These are phyloP conservation scores for Citrullus colocynthis DNA, from an alignment of 306 rosid genomes.

Conservation along the genomic window DNA sequence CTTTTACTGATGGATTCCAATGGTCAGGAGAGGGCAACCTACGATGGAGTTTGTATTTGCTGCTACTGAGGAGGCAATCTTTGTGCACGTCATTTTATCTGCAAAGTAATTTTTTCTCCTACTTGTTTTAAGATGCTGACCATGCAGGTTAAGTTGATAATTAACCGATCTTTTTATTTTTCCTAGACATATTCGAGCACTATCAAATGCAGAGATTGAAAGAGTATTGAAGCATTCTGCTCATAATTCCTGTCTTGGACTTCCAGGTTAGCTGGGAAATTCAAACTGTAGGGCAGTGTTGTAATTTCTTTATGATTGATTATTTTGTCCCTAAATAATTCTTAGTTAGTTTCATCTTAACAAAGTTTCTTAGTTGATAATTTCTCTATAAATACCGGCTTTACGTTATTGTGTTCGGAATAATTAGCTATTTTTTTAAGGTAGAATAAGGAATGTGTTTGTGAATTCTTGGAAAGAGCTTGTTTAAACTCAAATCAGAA, in stretches of 20 bases:
- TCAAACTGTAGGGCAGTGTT: background rate
- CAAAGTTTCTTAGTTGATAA: background rate
- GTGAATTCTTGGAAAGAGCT: no score
- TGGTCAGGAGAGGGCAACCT: slow-evolving; percentile 84
- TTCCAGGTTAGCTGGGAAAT: slow-evolving; percentile 57
- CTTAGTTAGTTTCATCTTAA: background rate
- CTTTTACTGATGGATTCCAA: slow-evolving; percentile 21
- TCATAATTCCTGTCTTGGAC: slow-evolving; percentile 33
- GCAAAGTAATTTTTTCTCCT: slow-evolving; percentile 45
- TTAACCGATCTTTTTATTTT: background rate
- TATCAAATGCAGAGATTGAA: slow-evolving; percentile 60
- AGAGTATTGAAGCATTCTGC: slow-evolving; percentile 48
- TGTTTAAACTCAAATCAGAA: no score
- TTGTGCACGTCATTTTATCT: slow-evolving; percentile 67
- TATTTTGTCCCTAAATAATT: background rate
- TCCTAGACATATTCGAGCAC: slow-evolving; percentile 66
- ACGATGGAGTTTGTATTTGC: slow-evolving; percentile 76
- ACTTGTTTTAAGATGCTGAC: slow-evolving; percentile 4
- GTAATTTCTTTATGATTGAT: background rate
- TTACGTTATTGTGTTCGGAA: background rate
- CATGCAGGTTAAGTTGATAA: background rate
- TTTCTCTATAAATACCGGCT: background rate
- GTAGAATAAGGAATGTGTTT: no score
- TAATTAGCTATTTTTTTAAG: background rate
- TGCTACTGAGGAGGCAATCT: slow-evolving; percentile 86